Evolutionary conservation across 208 protist genomes (phyloP).

Genomic region (Strigomonas galati): DNA sequence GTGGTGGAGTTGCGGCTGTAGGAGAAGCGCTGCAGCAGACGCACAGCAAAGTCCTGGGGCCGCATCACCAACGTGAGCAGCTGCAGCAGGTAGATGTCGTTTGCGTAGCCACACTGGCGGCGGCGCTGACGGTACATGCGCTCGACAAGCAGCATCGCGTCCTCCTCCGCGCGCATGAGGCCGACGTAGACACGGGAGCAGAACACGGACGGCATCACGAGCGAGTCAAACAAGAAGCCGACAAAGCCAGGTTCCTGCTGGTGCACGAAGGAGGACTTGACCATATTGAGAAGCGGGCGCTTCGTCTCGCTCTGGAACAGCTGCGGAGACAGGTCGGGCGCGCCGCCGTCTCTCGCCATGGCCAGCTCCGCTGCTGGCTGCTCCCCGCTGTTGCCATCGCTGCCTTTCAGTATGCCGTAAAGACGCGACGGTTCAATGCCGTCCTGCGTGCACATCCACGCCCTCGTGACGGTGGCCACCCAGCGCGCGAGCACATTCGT

Average conservation of each 20-base stretch:
- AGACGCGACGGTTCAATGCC: not conserved
- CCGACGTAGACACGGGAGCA: slow-evolving; percentile 44
- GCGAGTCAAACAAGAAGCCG: slow-evolving; percentile 45
- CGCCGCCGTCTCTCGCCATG: not conserved
- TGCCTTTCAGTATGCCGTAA: not conserved
- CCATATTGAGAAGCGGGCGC: slow-evolving; percentile 16
- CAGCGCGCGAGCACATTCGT: slow-evolving; percentile 2
- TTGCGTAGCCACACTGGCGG: not conserved
- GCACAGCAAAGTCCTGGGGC: slow-evolving; percentile 48
- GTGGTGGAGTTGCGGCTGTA: slow-evolving; percentile 14
- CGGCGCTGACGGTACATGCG: slow-evolving; percentile 27
- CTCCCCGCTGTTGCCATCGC: not conserved
- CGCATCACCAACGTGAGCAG: slow-evolving; percentile 49
- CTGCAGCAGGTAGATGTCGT: slow-evolving; percentile 62
- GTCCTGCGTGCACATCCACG: slow-evolving; percentile 1
- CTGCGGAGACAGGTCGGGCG: not conserved
- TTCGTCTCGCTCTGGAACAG: not conserved
- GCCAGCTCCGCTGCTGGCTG: not conserved
- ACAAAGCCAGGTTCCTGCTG: not conserved
- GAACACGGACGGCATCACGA: slow-evolving; percentile 79
- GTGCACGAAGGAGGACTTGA: not conserved
- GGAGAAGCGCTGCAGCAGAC: slow-evolving; percentile 65
- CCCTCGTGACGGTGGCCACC: not conserved
- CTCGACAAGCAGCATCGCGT: slow-evolving; percentile 24
- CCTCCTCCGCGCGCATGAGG: slow-evolving; percentile 53